Conservation (phyloP, 108 stramenopile genomes). For the Chaetoceros muelleri region DNA sequence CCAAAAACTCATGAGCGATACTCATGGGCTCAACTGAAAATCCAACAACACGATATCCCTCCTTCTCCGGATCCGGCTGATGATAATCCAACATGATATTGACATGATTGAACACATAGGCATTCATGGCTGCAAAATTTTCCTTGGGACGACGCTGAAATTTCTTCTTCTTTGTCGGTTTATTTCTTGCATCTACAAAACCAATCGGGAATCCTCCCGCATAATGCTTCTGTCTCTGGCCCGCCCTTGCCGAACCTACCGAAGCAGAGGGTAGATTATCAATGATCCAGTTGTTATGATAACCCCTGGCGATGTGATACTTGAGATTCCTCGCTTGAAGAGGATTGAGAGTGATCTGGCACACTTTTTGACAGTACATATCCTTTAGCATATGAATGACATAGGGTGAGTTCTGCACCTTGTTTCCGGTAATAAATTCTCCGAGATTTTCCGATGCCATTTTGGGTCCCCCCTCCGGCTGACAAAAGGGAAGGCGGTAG, state of each 20-base stretch:
- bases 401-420: slow-evolving; percentile 95
- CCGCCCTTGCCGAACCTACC: slow-evolving; percentile 29
- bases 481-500: slow-evolving; percentile 94
- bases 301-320: slow-evolving; percentile 74
- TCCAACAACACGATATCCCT: slow-evolving; percentile 90
- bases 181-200: slow-evolving; percentile 26
- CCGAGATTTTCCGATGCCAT: slow-evolving; percentile 85
- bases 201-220: slow-evolving; percentile 93
- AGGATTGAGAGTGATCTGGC: slow-evolving; percentile 42
- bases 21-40: slow-evolving; percentile 92
- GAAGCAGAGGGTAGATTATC: slow-evolving; percentile 97
- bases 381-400: slow-evolving; percentile 82
- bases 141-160: neutral
- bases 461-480: slow-evolving; percentile 76
- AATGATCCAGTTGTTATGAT: slow-evolving; percentile 99
- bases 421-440: slow-evolving; percentile 92
- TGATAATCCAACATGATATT: slow-evolving; percentile 90
- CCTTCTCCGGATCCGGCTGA: slow-evolving; percentile 50
- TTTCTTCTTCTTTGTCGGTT: neutral
- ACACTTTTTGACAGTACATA: slow-evolving; percentile 66
- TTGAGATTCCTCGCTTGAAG: slow-evolving; percentile 45
- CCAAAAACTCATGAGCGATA: slow-evolving; percentile 69
- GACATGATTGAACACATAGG: slow-evolving; percentile 92
- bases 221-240: slow-evolving; percentile 57
- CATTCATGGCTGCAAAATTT: no score